Evolutionary conservation across 305 asterid genomes (phyloP), one percentile per base, ranked within the genome.

Genomic region (Rubia balearica): DNA sequence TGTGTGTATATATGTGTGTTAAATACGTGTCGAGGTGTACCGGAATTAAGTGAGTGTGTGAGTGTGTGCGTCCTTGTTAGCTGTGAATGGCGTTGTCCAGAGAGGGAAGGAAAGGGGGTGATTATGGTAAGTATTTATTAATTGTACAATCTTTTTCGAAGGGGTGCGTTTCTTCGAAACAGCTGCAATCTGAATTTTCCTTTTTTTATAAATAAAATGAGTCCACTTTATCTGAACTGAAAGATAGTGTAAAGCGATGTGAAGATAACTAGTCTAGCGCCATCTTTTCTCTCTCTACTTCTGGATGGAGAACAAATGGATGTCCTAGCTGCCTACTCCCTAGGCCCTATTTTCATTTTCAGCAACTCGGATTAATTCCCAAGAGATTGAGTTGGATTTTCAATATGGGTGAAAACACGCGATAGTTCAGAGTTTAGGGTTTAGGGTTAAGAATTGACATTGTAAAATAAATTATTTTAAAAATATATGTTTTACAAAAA

Each of bases 61-160:
- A 21, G 22, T 38, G 61, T 67, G 67, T 42, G 16, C 8, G 33
- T 51, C 53, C 67, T 64, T 72, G 75, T 68, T 57, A 66, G 70
- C 72, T 71, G 71, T 55, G 36, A 65, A 62, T 67, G 13, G 14
- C 21, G 17, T 56, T 49, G 61, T 49, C 46, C 36, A 56, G 65
- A 30, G 61, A 51, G 43, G n/a, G 70, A 61, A 5, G 13, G 67
- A 51, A 36, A n/a, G 66, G 36, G 1, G 11, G 67, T 27, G 51
- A 67, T 46, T 14, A 30, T 59, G 64, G 7, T 6, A 17, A 36
- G 16, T 9, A 1, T 8, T 42, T 46, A 21, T 61, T 62, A 46
- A 16, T 16, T 63, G 8, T 63, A 61, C 33, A 60, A 19, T 59
- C 27, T 21, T 22, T 67, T 61, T 53, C 8, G 33, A 33, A 68